Conservation (phyloP, 306 rosid genomes). For the Begonia loranthoides region DNA sequence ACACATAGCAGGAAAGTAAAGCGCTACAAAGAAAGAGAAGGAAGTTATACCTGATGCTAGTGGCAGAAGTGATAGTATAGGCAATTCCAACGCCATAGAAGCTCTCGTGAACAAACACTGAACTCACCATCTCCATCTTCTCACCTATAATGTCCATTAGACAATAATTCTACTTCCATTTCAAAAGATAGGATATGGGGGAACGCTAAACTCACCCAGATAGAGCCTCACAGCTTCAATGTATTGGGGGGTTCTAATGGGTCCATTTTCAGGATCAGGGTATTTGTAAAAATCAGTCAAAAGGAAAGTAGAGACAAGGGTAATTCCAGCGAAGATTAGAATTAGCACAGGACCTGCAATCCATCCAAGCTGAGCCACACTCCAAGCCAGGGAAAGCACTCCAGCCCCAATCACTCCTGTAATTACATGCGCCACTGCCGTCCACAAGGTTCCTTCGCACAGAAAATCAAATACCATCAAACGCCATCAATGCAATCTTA, state of each 20-base stretch:
- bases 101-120: constrained; percentile 32
- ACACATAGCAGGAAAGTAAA: no score
- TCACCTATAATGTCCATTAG: not conserved
- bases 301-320: constrained; percentile 29
- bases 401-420: constrained; percentile 83
- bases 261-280: constrained; percentile 32
- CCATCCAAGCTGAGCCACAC: constrained; percentile 75
- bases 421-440: constrained; percentile 48
- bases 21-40: no score
- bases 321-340: constrained; percentile 32
- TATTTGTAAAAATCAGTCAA: constrained; percentile 39
- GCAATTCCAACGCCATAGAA: constrained; percentile 50
- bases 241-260: constrained; percentile 18
- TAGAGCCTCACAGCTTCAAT: constrained; percentile 35
- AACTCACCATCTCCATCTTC: constrained; percentile 19
- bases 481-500: no score
- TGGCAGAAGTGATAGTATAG: constrained; percentile 58
- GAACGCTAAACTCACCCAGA: constrained; percentile 30
- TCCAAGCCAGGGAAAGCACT: constrained; percentile 69
- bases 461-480: not conserved
- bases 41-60: constrained; percentile 37
- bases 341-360: constrained; percentile 36
- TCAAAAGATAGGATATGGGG: no score
- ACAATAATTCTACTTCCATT: no score
- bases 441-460: constrained; percentile 18